Evolutionary conservation across 1,284 basidiomycete genomes (phyloP).

Genomic region (Apiotrichum montevideense): DNA sequence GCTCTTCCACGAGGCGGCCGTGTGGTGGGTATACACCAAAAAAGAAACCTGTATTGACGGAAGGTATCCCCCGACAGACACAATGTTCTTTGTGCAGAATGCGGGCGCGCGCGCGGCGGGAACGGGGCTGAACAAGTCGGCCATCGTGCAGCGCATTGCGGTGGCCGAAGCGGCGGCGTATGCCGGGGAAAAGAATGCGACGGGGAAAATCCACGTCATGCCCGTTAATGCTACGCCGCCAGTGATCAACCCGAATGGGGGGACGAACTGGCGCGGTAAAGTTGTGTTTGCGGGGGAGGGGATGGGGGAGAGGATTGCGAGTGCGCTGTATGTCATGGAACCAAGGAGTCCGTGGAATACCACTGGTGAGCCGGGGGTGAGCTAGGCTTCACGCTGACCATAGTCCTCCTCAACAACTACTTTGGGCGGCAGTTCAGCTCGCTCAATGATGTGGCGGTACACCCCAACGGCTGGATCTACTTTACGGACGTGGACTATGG

Average conservation of each 20-base stretch:
- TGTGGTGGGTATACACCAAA: slow-evolving; percentile 46
- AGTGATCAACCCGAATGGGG: slow-evolving; percentile 70
- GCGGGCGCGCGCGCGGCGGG: slow-evolving; percentile 48
- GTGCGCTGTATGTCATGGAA: slow-evolving; percentile 61
- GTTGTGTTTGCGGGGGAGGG: slow-evolving; percentile 64
- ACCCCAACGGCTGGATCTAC: slow-evolving; percentile 51
- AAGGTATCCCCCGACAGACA: slow-evolving; percentile 53
- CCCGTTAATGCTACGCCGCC: slow-evolving; percentile 48
- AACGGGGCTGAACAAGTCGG: slow-evolving; percentile 49
- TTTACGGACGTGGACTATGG: slow-evolving; percentile 54
- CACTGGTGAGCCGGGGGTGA: slow-evolving; percentile 44
- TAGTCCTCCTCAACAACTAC: slow-evolving; percentile 60
- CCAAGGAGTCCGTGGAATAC: slow-evolving; percentile 58
- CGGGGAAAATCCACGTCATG: slow-evolving; percentile 50
- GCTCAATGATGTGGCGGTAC: slow-evolving; percentile 68
- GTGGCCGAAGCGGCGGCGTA: slow-evolving; percentile 44
- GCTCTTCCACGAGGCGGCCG: slow-evolving; percentile 67
- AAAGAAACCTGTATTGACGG: not conserved
- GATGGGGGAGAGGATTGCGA: slow-evolving; percentile 55
- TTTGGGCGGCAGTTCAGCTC: slow-evolving; percentile 75
- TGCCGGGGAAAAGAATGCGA: not conserved
- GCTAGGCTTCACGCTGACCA: not conserved
- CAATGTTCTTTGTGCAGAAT: slow-evolving; percentile 54
- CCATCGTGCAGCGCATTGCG: slow-evolving; percentile 50
- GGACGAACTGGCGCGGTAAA: slow-evolving; percentile 54